phyloP scores from a whole-genome alignment of 108 stramenopile species.

The Skeletonema menzelii region DNA sequence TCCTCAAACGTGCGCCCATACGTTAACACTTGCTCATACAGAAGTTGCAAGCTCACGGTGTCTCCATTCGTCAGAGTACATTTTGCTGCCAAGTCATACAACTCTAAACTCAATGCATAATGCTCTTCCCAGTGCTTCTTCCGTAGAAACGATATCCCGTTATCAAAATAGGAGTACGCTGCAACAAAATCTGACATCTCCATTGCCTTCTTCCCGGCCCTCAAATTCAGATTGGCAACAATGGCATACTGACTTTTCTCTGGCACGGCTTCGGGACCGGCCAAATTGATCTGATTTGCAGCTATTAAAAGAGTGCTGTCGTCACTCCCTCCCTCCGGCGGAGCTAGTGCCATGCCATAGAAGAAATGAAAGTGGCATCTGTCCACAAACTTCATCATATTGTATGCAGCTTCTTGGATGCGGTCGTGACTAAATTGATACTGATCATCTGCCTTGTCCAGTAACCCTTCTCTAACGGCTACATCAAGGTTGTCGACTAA shows the following conservation, averaged over 20 bases:
- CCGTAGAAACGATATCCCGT: background rate
- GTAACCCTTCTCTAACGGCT: slow-evolving; percentile 8
- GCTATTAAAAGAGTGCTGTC: slow-evolving; percentile 22
- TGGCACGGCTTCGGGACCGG: slow-evolving; percentile 7
- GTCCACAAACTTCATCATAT: slow-evolving; percentile 1
- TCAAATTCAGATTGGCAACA: slow-evolving; percentile 18
- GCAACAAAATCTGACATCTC: slow-evolving; percentile 14
- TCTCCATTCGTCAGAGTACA: slow-evolving; percentile 10
- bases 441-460: background rate
- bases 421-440: background rate
- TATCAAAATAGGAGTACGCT: background rate
- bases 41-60: background rate
- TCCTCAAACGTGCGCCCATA: slow-evolving; percentile 5
- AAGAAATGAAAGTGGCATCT: background rate
- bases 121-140: background rate
- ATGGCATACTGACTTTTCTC: background rate
- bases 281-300: slow-evolving; percentile 22
- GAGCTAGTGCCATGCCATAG: slow-evolving; percentile 2
- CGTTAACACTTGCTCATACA: background rate
- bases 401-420: slow-evolving; percentile 1
- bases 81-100: background rate
- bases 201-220: slow-evolving; percentile 36
- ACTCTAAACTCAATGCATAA: background rate
- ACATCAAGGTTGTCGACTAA: background rate
- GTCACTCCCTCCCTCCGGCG: background rate